These are phyloP conservation scores for Colletotrichum euphorbiae DNA, from an alignment of 2,329 filamentous ascomycete genomes.

Conservation along the genomic window DNA sequence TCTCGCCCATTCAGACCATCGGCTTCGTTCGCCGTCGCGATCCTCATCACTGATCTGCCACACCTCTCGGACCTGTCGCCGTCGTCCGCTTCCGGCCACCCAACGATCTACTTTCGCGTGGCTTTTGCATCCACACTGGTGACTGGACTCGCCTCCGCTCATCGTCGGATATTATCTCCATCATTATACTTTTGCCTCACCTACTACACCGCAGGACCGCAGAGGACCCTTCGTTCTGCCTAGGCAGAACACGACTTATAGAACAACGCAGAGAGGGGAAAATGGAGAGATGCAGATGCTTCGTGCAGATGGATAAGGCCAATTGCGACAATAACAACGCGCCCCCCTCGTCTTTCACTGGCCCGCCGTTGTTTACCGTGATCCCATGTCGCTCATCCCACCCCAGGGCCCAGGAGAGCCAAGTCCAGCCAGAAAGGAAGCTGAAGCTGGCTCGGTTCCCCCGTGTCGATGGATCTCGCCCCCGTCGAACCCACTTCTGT, in stretches of 20 bases:
- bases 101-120: slow-evolving; percentile 33
- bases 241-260: slow-evolving; percentile 20
- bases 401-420: background rate
- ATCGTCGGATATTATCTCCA: slow-evolving; percentile 24
- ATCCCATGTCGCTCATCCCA: slow-evolving; percentile 27
- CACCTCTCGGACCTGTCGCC: slow-evolving; percentile 19
- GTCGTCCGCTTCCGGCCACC: slow-evolving; percentile 23
- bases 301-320: slow-evolving; percentile 14
- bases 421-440: background rate
- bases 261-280: slow-evolving; percentile 9
- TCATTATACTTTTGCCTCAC: slow-evolving; percentile 27
- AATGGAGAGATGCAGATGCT: slow-evolving; percentile 9
- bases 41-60: slow-evolving; percentile 6
- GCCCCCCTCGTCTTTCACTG: slow-evolving; percentile 8
- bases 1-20: background rate
- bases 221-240: slow-evolving; percentile 41
- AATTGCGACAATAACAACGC: slow-evolving; percentile 22
- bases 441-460: slow-evolving; percentile 11
- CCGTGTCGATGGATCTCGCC: slow-evolving; percentile 35
- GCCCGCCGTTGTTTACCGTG: background rate
- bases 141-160: slow-evolving; percentile 14
- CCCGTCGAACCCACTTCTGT: slow-evolving; percentile 30
- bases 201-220: slow-evolving; percentile 11
- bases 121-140: slow-evolving; percentile 32
- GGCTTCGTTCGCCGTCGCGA: slow-evolving; percentile 11